Conservation (phyloP, 768 basidiomycete genomes). For the Kwoniella pini region DNA sequence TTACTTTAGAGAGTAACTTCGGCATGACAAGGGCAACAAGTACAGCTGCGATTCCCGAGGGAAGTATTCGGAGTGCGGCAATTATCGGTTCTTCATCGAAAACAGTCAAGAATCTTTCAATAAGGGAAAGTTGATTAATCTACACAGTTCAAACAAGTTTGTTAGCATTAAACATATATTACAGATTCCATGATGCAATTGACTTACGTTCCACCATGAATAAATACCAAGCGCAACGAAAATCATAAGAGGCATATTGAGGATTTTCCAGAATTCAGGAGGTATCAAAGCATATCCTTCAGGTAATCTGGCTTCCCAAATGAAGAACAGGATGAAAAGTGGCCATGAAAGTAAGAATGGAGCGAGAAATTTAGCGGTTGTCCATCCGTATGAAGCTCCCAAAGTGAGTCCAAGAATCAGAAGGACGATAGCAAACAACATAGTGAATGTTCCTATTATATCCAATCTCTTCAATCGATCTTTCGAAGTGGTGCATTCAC, state of each 20-base stretch:
- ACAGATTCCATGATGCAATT: not conserved
- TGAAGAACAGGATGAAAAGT: conserved; percentile 47
- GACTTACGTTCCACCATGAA: conserved; percentile 38
- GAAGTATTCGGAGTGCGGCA: conserved; percentile 42
- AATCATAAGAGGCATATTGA: conserved; percentile 48
- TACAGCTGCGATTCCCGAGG: conserved; percentile 40
- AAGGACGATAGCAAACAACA: conserved; percentile 44
- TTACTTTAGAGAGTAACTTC: conserved; percentile 19
- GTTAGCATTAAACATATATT: not conserved
- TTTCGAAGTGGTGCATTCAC: not conserved
- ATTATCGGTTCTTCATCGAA: conserved; percentile 38
- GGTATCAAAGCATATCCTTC: conserved; percentile 47
- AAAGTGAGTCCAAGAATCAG: conserved; percentile 51
- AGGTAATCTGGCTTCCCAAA: conserved; percentile 41
- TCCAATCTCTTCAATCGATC: conserved; percentile 43
- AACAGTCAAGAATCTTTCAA: conserved; percentile 33
- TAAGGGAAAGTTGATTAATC: conserved; percentile 27
- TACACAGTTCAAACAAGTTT: not conserved
- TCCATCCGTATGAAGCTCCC: conserved; percentile 51
- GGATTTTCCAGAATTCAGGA: conserved; percentile 45
- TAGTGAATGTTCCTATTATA: conserved; percentile 39
- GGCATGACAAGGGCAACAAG: conserved; percentile 26
- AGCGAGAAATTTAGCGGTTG: conserved; percentile 42
- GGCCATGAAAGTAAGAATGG: conserved; percentile 47
- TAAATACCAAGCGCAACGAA: conserved; percentile 45